phyloP scores from a whole-genome alignment of 257 asterid species.

The Capsicum baccatum region DNA sequence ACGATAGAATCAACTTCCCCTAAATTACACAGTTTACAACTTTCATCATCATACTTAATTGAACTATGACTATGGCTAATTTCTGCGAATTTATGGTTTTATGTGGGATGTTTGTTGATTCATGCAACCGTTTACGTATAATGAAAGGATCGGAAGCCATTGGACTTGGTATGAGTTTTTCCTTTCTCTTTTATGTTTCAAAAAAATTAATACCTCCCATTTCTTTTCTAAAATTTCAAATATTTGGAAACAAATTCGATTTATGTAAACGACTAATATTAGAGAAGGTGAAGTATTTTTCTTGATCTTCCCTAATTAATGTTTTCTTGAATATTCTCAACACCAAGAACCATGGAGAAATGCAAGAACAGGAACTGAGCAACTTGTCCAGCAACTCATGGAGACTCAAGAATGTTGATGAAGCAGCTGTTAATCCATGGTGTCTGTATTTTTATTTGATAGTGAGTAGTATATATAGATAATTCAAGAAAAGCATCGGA shows the following conservation, averaged over 20 bases:
- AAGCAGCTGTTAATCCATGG: slow-evolving; percentile 30
- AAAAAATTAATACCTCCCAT: not conserved
- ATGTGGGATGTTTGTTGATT: slow-evolving; percentile 54
- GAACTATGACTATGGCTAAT: not conserved
- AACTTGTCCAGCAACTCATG: not conserved
- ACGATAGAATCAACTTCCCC: not conserved
- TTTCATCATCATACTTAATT: too few relatives aligned
- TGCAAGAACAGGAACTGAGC: slow-evolving; percentile 66
- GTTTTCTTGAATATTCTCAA: slow-evolving; percentile 37
- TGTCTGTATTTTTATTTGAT: slow-evolving; percentile 51
- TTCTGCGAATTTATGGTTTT: not conserved
- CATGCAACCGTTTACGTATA: slow-evolving; percentile 61
- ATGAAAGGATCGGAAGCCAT: slow-evolving; percentile 62
- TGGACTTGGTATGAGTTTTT: slow-evolving; percentile 48
- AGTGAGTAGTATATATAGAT: not conserved
- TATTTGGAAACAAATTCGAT: not conserved
- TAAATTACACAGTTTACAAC: too few relatives aligned
- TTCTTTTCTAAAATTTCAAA: not conserved
- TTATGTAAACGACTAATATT: not conserved
- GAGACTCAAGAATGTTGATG: not conserved
- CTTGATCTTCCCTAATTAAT: not conserved
- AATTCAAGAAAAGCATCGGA: slow-evolving; percentile 27
- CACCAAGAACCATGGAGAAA: slow-evolving; percentile 88
- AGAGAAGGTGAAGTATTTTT: not conserved
- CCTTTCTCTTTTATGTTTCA: not conserved